Conservation (phyloP, 441 rosid genomes). For the Eruca vesicaria region DNA sequence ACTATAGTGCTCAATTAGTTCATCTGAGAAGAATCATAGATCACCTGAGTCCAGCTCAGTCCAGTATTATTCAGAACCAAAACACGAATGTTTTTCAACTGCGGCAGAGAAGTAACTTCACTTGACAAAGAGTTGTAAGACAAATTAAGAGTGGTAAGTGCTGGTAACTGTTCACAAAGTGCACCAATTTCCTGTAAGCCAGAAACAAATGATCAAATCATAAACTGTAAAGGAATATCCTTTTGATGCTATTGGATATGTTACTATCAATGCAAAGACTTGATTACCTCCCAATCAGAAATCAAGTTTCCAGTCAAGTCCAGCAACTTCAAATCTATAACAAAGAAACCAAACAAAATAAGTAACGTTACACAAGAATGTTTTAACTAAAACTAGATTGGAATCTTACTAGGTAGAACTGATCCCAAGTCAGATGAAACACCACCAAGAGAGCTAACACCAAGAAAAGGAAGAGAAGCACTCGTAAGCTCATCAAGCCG, state of each 20-base stretch:
- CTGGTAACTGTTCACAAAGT: constrained; percentile 68
- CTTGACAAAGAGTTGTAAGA: constrained; percentile 63
- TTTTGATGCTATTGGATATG: not conserved
- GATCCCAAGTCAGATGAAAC: constrained; percentile 44
- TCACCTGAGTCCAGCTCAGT: constrained; percentile 75
- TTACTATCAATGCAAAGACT: not conserved
- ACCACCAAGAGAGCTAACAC: constrained; percentile 74
- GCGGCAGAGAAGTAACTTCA: constrained; percentile 47
- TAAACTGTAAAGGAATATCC: not conserved
- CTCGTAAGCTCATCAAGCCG: constrained; percentile 68
- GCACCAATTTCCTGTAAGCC: constrained; percentile 60
- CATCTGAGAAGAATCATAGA: constrained; percentile 1
- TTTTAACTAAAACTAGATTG: not conserved
- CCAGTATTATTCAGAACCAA: constrained; percentile 76
- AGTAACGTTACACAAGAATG: not conserved
- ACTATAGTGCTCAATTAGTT: not conserved
- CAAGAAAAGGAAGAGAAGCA: constrained; percentile 72
- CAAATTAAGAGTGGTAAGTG: constrained; percentile 64
- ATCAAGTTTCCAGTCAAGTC: constrained; percentile 94
- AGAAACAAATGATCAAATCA: constrained; percentile 12
- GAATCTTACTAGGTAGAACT: constrained; percentile 61
- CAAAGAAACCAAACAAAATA: constrained; percentile 25
- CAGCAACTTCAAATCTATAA: constrained; percentile 72
- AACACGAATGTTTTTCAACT: constrained; percentile 53
- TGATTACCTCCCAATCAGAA: constrained; percentile 76